phyloP scores from a whole-genome alignment of 2,329 filamentous ascomycete species.

The Kalmusia sp. region DNA sequence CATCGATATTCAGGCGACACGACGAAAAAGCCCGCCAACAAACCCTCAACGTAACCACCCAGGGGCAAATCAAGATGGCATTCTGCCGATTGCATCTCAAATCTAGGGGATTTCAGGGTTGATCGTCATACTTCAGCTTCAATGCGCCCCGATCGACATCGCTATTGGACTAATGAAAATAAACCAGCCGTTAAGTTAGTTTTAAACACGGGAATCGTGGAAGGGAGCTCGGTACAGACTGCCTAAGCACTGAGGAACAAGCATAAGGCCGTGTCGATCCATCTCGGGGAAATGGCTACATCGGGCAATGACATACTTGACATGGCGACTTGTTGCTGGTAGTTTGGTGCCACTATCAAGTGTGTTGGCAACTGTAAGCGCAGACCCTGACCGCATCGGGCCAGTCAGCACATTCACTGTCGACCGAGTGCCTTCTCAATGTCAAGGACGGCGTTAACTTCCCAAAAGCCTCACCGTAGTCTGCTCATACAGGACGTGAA shows the following conservation, averaged over 20 bases:
- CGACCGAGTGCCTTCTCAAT: background rate
- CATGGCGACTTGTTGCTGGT: constrained; percentile 11
- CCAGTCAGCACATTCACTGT: background rate
- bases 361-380: constrained; percentile 16
- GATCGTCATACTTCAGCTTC: constrained; percentile 38
- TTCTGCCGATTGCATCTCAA: constrained; percentile 11
- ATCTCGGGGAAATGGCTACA: constrained; percentile 29
- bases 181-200: constrained; percentile 26
- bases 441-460: constrained; percentile 9
- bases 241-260: constrained; percentile 17
- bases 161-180: constrained; percentile 25
- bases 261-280: constrained; percentile 29
- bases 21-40: constrained; percentile 13
- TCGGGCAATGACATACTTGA: constrained; percentile 28
- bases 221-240: constrained; percentile 28
- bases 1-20: constrained; percentile 21
- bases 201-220: constrained; percentile 19
- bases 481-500: background rate
- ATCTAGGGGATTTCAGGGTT: constrained; percentile 29
- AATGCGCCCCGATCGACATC: constrained; percentile 21
- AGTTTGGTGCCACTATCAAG: constrained; percentile 19
- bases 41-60: constrained; percentile 17
- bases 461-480: background rate
- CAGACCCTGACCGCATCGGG: constrained; percentile 5
- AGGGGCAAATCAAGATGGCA: constrained; percentile 25